Percentiles rank a stretch among this genome's conserved stretches.
These are phyloP conservation scores for Nicotiana tomentosiformis DNA, from an alignment of 257 asterid genomes.

Conservation along the genomic window DNA sequence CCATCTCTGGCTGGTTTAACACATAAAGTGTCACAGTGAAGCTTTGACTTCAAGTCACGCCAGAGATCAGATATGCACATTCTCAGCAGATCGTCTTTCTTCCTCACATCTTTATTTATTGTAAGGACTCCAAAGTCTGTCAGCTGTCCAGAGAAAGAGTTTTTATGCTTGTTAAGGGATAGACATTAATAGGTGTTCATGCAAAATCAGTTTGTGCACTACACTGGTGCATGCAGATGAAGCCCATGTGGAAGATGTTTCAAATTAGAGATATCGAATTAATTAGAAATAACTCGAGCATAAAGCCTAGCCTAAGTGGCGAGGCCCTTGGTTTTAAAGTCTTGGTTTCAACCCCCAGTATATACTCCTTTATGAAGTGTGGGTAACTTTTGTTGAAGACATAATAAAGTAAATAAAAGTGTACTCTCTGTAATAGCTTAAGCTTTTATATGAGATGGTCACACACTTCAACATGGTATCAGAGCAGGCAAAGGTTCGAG, in stretches of 20 bases:
- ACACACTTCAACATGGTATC: no score
- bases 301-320: background rate
- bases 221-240: background rate
- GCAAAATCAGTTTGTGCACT: background rate
- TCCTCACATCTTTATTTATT: conserved; percentile 58
- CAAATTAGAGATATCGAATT: background rate
- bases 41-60: conserved; percentile 63
- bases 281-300: background rate
- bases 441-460: no score
- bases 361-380: background rate
- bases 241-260: background rate
- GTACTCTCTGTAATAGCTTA: no score
- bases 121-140: conserved; percentile 66
- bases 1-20: conserved; percentile 94
- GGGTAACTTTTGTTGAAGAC: background rate
- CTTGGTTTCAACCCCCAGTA: background rate
- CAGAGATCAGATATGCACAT: conserved; percentile 38
- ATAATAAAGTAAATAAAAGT: no score
- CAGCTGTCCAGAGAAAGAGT: conserved; percentile 42
- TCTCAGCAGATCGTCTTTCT: conserved; percentile 49
- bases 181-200: background rate
- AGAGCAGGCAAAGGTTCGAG: no score
- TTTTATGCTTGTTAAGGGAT: conserved; percentile 9
- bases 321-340: background rate
- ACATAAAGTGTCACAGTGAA: conserved; percentile 54